Evolutionary conservation across 306 rosid species (phyloP).

Genomic region (Citrullus amarus): DNA sequence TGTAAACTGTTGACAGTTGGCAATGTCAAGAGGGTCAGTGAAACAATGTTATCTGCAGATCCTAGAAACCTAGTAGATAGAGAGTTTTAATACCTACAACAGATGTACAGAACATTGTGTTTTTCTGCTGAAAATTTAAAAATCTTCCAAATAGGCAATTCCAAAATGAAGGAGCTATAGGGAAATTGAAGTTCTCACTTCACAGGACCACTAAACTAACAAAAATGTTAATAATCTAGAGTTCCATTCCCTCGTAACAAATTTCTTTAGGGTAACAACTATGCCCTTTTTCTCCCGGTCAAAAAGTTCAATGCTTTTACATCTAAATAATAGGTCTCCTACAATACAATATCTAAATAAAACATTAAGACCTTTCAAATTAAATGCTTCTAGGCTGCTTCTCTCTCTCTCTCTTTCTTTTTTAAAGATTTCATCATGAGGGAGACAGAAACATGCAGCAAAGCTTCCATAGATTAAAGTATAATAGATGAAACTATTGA

Average conservation of each 20-base stretch:
- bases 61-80: slow-evolving; percentile 1
- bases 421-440: background rate
- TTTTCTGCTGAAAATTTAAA: background rate
- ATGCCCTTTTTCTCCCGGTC: background rate
- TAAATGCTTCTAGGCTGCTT: background rate
- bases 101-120: slow-evolving; percentile 4
- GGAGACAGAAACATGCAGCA: background rate
- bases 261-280: background rate
- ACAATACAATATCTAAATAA: background rate
- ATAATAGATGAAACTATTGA: background rate
- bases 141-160: background rate
- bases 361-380: background rate
- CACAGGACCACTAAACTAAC: background rate
- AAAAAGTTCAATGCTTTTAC: background rate
- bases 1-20: background rate
- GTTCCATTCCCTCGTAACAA: background rate
- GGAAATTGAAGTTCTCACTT: background rate
- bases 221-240: background rate
- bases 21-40: slow-evolving; percentile 3
- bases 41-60: background rate
- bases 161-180: background rate
- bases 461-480: background rate
- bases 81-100: background rate
- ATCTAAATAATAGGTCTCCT: background rate
- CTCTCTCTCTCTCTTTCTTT: background rate